A percentile compares a stretch with the other conserved stretches of the same genome.
Conservation (phyloP, 2,329 filamentous ascomycete genomes). For the Phaeosphaeriaceae sp. region DNA sequence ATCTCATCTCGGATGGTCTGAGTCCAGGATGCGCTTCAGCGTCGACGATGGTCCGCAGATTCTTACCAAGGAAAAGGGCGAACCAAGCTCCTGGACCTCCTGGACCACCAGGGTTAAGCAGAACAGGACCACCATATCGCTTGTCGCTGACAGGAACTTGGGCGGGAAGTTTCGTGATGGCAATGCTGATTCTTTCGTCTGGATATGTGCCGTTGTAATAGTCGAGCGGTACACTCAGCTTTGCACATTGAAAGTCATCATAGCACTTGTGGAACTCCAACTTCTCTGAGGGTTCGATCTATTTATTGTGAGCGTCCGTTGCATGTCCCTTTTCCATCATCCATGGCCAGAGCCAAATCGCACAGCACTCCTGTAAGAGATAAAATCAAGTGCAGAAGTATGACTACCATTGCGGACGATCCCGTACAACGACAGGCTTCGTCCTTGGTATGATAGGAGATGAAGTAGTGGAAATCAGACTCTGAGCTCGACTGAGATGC, state of each 20-base stretch:
- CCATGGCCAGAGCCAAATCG: background rate
- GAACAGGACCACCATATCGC: conserved; percentile 50
- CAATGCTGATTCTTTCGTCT: conserved; percentile 37
- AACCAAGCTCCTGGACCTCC: conserved; percentile 50
- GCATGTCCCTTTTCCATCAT: background rate
- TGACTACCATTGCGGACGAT: background rate
- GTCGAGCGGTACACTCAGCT: conserved; percentile 44
- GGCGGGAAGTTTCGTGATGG: conserved; percentile 41
- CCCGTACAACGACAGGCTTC: background rate
- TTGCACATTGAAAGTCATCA: conserved; percentile 42
- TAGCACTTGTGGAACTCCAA: conserved; percentile 43
- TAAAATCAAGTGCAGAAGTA: background rate
- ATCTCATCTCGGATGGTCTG: conserved; percentile 33
- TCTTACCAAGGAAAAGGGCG: conserved; percentile 28
- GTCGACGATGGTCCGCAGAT: conserved; percentile 40
- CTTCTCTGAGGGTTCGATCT: conserved; percentile 12
- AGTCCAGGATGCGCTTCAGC: conserved; percentile 16
- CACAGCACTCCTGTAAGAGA: background rate
- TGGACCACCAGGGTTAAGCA: conserved; percentile 55
- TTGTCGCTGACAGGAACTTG: conserved; percentile 44
- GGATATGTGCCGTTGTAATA: conserved; percentile 47
- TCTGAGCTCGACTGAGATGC: background rate
- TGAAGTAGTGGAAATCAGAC: background rate
- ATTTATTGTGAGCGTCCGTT: conserved; percentile 14
- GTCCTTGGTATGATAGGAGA: background rate